phyloP scores from a whole-genome alignment of 441 rosid species.

The Adansonia madagascariensis region DNA sequence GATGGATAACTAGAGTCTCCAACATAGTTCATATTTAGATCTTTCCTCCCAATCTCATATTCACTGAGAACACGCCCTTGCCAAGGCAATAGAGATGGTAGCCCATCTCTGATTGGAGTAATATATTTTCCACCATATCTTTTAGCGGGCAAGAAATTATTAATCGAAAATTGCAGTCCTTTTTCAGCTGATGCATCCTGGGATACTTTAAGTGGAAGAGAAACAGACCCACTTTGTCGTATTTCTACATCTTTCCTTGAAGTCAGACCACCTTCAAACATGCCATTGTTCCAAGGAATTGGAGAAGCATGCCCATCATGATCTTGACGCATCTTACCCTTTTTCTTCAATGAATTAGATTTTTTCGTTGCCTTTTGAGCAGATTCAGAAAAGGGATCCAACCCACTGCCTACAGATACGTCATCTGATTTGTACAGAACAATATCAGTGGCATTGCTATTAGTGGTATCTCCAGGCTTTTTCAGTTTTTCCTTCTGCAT shows the following conservation, averaged over 20 bases:
- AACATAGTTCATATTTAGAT: conserved; percentile 40
- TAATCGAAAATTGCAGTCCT: conserved; percentile 46
- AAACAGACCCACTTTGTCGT: conserved; percentile 31
- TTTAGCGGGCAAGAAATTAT: conserved; percentile 43
- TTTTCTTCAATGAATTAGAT: conserved; percentile 48
- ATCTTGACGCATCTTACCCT: conserved; percentile 46
- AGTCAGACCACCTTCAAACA: conserved; percentile 39
- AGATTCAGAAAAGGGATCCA: conserved; percentile 42
- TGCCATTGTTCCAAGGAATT: conserved; percentile 40
- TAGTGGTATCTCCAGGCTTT: conserved; percentile 36
- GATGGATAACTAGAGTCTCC: conserved; percentile 45
- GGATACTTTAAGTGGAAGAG: conserved; percentile 39
- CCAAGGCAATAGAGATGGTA: conserved; percentile 37
- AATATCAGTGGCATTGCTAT: conserved; percentile 33
- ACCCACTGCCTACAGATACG: conserved; percentile 42
- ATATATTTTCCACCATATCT: conserved; percentile 41
- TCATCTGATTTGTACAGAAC: conserved; percentile 34
- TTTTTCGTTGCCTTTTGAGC: conserved; percentile 49
- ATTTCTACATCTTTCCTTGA: conserved; percentile 40
- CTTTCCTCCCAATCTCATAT: conserved; percentile 42
- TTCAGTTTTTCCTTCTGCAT: conserved; percentile 39
- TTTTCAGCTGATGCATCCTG: conserved; percentile 43
- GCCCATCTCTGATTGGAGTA: conserved; percentile 42
- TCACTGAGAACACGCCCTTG: conserved; percentile 37
- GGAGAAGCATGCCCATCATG: conserved; percentile 43